These are phyloP conservation scores for Candida palmyrensis DNA, from an alignment of 805 yeast genomes.

Conservation along the genomic window DNA sequence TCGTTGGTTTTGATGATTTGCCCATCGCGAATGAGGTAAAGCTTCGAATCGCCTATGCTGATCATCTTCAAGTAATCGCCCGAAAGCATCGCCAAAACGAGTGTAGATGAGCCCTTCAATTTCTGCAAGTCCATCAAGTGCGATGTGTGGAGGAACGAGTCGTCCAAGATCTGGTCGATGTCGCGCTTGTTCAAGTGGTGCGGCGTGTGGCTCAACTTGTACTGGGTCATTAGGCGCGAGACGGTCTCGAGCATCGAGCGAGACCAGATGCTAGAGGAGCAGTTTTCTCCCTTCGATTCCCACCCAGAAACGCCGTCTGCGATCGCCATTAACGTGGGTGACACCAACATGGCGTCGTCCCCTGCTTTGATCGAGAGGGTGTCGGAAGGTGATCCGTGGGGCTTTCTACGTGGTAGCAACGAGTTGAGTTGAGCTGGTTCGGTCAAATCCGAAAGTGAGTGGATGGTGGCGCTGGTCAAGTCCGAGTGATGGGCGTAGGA, in stretches of 20 bases:
- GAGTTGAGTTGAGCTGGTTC: slow-evolving; percentile 43
- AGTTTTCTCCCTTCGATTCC: slow-evolving; percentile 39
- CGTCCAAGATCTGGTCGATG: slow-evolving; percentile 40
- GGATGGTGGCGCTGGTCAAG: slow-evolving; percentile 33
- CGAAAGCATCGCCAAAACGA: slow-evolving; percentile 42
- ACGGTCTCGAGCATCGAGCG: slow-evolving; percentile 48
- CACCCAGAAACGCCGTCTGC: slow-evolving; percentile 59
- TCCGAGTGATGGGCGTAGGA: slow-evolving; percentile 46
- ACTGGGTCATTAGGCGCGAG: slow-evolving; percentile 41
- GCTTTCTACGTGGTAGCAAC: slow-evolving; percentile 44
- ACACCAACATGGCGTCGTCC: slow-evolving; percentile 53
- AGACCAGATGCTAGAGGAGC: slow-evolving; percentile 49
- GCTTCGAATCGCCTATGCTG: slow-evolving; percentile 49
- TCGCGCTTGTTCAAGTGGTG: slow-evolving; percentile 37
- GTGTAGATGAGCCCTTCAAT: slow-evolving; percentile 46
- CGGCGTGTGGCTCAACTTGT: slow-evolving; percentile 34
- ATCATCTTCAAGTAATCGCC: slow-evolving; percentile 43
- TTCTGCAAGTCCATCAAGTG: slow-evolving; percentile 46
- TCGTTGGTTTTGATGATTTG: slow-evolving; percentile 37
- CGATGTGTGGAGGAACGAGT: slow-evolving; percentile 43
- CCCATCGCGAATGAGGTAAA: slow-evolving; percentile 45
- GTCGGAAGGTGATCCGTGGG: slow-evolving; percentile 48
- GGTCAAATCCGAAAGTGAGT: slow-evolving; percentile 46
- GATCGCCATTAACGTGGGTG: slow-evolving; percentile 47
- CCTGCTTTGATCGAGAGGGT: slow-evolving; percentile 50